phyloP scores from a whole-genome alignment of 2,329 filamentous ascomycete species.

The Harringtonia lauricola region DNA sequence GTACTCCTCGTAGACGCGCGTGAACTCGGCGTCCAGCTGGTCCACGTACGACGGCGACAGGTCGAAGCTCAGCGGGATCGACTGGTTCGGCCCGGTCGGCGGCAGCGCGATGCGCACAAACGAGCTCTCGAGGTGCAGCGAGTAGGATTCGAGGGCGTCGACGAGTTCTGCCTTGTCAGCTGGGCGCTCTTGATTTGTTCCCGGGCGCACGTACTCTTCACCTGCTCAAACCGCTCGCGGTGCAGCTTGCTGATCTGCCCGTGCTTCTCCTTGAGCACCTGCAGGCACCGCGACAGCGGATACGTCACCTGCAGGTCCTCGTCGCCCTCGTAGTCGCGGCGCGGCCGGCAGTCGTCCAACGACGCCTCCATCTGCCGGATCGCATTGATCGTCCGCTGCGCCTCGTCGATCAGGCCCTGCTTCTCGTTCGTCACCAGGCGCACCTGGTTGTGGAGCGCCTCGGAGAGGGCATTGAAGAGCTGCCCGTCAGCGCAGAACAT shows the following conservation, averaged over 20 bases:
- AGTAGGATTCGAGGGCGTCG: constrained; percentile 89
- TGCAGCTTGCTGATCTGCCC: constrained; percentile 69
- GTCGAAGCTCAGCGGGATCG: constrained; percentile 74
- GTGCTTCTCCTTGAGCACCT: constrained; percentile 77
- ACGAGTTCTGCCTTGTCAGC: constrained; percentile 58
- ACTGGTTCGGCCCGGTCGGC: constrained; percentile 65
- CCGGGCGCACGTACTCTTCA: constrained; percentile 77
- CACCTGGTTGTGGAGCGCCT: constrained; percentile 84
- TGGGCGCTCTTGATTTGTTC: not conserved
- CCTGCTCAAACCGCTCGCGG: constrained; percentile 86
- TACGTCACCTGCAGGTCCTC: constrained; percentile 69
- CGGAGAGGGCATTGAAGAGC: constrained; percentile 86
- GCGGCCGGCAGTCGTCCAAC: constrained; percentile 62
- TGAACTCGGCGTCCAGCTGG: constrained; percentile 81
- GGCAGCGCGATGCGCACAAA: constrained; percentile 82
- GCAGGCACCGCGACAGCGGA: constrained; percentile 71
- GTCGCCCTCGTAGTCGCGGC: constrained; percentile 43
- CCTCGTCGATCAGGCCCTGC: constrained; percentile 81
- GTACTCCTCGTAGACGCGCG: constrained; percentile 93
- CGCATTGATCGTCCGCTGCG: constrained; percentile 68
- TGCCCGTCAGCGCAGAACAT: constrained; percentile 33
- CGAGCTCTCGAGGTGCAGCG: constrained; percentile 81
- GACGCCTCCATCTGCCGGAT: constrained; percentile 93
- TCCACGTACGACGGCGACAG: constrained; percentile 84
- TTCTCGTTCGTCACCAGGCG: constrained; percentile 79